Conservation (phyloP, 148 eudicot species). For the Amaranthus cruentus region DNA sequence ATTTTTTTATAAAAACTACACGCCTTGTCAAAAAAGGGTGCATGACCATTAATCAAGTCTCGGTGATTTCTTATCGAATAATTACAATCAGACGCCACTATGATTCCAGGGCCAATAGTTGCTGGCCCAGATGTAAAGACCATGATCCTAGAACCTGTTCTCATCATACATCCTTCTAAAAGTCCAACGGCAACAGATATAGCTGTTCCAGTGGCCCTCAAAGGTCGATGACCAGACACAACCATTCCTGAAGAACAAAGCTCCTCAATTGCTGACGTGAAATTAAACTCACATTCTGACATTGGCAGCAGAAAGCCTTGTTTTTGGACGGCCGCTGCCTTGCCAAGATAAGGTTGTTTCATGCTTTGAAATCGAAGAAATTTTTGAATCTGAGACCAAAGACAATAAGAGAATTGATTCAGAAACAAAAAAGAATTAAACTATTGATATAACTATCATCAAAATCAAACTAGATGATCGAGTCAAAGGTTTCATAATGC, state of each 20-base stretch:
- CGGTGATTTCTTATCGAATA: conserved; percentile 81
- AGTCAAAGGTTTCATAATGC: background rate
- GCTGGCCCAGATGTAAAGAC: conserved; percentile 98
- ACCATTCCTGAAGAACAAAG: conserved; percentile 45
- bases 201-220: conserved; percentile 78
- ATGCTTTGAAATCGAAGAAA: conserved; percentile 54
- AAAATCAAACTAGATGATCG: background rate
- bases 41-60: conserved; percentile 60
- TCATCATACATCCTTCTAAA: conserved; percentile 69
- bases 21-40: conserved; percentile 54
- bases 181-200: conserved; percentile 83
- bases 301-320: conserved; percentile 74
- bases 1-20: conserved; percentile 54
- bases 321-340: conserved; percentile 35
- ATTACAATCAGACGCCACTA: conserved; percentile 57
- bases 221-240: conserved; percentile 59
- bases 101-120: conserved; percentile 85
- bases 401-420: conserved; percentile 9
- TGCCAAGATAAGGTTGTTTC: conserved; percentile 55
- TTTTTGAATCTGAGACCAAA: conserved; percentile 53
- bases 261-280: conserved; percentile 76
- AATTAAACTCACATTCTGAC: conserved; percentile 81
- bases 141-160: conserved; percentile 73
- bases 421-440: background rate
- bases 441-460: background rate